Base-by-base conservation (phyloP, 2,329 filamentous ascomycete species). In the Chaetomiaceae sp. region DNA sequence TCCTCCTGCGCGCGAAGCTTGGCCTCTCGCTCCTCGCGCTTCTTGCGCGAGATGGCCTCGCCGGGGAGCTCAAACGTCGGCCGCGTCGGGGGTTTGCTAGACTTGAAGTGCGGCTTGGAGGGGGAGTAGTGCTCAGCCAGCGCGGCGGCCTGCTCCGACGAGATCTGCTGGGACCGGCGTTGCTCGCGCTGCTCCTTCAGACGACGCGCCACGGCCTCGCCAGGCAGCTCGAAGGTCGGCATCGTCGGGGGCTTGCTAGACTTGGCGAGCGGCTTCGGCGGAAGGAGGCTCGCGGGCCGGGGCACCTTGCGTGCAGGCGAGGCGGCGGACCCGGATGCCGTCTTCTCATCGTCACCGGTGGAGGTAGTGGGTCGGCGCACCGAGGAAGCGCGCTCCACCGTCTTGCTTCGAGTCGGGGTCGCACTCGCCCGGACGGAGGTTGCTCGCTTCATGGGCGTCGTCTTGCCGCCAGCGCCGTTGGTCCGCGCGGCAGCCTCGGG, bases 61-160 rank as follows among this genome's bases (percentile, higher is more conserved):
- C 83, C 82, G 0, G 83, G 82, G 39, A 87, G 72, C 67, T 85
- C 81, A 67, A 85, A 86, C 6, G 69, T 75, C 11, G 83, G 74
- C 22, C 75, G 75, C 1, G 79, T 79, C 17, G 76, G 73, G n/a
- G 71, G 67, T 60, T 77, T 84, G 43, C 67, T 72, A 19, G 76
- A 79, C 62, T 75, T 81, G 46, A 74, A 68, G 50, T 60, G 60
- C 54, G 76, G 74, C 52, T 72, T 69, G 3, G 75, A 69, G 48
- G 74, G 61, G 1, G 59, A 60, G 42, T 47, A 57, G 38, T 53
- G 34, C 20, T 42, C 55, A 12, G 53, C 53, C 12, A 53, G 36
- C 15, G 59, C 49, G 3, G 56, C 53, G 1, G 59, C 57, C 15
- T 62, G 33, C 34, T 63, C 56, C 5, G 60, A 23, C 15, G 57